phyloP scores from a whole-genome alignment of 805 yeast species.

The Yarrowia porcina region DNA sequence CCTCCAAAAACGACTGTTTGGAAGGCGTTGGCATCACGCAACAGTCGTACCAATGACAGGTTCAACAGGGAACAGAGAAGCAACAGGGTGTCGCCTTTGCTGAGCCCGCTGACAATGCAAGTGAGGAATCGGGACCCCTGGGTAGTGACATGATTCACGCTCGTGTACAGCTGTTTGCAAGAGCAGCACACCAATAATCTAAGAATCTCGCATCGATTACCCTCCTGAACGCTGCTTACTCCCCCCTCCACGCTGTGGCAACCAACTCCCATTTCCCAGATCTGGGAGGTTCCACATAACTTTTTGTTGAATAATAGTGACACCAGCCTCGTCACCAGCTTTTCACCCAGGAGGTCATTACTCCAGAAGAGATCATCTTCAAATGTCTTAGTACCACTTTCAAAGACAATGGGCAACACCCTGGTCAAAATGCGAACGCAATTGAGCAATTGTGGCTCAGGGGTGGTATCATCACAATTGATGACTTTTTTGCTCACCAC shows the following conservation, averaged over 20 bases:
- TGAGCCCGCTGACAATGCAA: background rate
- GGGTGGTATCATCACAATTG: background rate
- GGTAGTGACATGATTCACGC: background rate
- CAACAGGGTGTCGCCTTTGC: background rate
- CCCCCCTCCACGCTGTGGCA: background rate
- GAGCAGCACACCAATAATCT: background rate
- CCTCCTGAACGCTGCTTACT: background rate
- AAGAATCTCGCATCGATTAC: slow-evolving; percentile 7
- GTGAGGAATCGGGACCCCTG: slow-evolving; percentile 10
- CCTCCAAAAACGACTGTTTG: background rate
- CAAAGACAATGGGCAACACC: slow-evolving; percentile 11
- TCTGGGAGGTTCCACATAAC: background rate
- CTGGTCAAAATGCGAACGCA: slow-evolving; percentile 11
- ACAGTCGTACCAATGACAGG: background rate
- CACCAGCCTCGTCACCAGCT: slow-evolving; percentile 3
- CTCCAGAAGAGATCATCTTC: slow-evolving; percentile 18
- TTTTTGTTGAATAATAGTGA: background rate
- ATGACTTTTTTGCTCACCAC: background rate
- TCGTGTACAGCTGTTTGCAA: slow-evolving; percentile 1
- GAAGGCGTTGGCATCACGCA: slow-evolving; percentile 2
- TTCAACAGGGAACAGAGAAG: slow-evolving; percentile 15
- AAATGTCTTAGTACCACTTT: background rate
- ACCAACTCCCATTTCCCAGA: slow-evolving; percentile 24
- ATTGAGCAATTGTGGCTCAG: slow-evolving; percentile 2
- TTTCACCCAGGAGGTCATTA: slow-evolving; percentile 10